Percentiles rank a stretch among this genome's conserved stretches.
Evolutionary conservation across 1,284 basidiomycete genomes (phyloP).

Genomic region (Cutaneotrichosporon sp.): DNA sequence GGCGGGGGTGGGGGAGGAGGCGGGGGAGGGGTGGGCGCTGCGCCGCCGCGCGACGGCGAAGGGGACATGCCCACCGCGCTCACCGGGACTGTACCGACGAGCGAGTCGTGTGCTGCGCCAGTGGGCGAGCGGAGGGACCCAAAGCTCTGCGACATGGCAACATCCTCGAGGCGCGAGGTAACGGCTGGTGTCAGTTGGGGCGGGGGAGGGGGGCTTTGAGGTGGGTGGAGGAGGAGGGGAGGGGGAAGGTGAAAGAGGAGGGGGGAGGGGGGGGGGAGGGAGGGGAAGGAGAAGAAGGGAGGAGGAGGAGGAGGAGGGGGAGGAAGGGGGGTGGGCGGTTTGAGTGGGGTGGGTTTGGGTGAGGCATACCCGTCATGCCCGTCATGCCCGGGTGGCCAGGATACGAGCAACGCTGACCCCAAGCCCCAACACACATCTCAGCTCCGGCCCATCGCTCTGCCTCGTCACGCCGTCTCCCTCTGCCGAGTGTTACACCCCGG

Average conservation of each 20-base stretch:
- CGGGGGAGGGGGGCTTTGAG: too few species aligned
- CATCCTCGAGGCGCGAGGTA: slow-evolving; percentile 89
- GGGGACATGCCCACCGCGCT: slow-evolving; percentile 36
- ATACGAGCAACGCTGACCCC: too few species aligned
- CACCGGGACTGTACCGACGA: slow-evolving; percentile 42
- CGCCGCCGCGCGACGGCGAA: slow-evolving; percentile 22
- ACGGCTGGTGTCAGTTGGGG: slow-evolving; percentile 63
- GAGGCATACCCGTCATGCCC: too few species aligned
- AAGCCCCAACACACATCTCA: background rate
- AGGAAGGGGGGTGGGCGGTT: background rate
- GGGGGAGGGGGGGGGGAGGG: too few species aligned
- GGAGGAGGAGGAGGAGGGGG: background rate
- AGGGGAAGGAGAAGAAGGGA: too few species aligned
- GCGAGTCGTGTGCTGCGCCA: slow-evolving; percentile 45
- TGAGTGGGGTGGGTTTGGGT: background rate
- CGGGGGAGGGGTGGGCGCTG: slow-evolving; percentile 50
- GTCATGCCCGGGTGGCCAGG: too few species aligned
- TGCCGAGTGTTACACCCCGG: background rate
- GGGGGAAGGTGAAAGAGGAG: background rate
- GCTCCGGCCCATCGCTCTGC: background rate
- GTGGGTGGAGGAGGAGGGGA: background rate
- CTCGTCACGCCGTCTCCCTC: background rate
- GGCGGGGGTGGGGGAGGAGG: slow-evolving; percentile 54
- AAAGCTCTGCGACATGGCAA: slow-evolving; percentile 59
- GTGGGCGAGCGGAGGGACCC: slow-evolving; percentile 38